Evolutionary conservation across 192 early-diverging fungal species (phyloP).

Genomic region (Lunasporangiospora selenospora): DNA sequence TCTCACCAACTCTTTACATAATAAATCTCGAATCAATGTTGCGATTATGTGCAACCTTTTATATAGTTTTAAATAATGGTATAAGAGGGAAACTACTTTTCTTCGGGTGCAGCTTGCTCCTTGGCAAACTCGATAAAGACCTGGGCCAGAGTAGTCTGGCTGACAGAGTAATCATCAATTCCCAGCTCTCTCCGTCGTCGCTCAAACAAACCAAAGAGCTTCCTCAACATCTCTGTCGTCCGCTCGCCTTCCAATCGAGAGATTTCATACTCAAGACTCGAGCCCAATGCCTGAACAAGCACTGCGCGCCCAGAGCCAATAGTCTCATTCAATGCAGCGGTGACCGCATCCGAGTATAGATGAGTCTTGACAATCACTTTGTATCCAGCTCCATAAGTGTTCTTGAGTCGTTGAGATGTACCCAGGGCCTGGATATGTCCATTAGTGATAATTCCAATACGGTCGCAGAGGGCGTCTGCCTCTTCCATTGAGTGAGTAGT

Average conservation of each 20-base stretch:
- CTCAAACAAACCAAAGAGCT: slow-evolving; percentile 58
- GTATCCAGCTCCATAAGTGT: slow-evolving; percentile 55
- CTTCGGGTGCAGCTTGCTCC: slow-evolving; percentile 45
- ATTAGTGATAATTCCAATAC: slow-evolving; percentile 56
- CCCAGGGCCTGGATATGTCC: slow-evolving; percentile 53
- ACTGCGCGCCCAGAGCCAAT: slow-evolving; percentile 24
- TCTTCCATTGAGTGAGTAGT: slow-evolving; percentile 53
- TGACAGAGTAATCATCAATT: slow-evolving; percentile 62
- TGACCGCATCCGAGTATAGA: slow-evolving; percentile 11
- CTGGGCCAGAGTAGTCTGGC: slow-evolving; percentile 65
- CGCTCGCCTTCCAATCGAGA: slow-evolving; percentile 25
- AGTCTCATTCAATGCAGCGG: slow-evolving; percentile 9
- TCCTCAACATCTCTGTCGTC: slow-evolving; percentile 49
- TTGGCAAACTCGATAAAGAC: slow-evolving; percentile 71
- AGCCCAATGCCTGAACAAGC: slow-evolving; percentile 41
- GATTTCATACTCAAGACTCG: slow-evolving; percentile 51
- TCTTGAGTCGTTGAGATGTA: slow-evolving; percentile 58
- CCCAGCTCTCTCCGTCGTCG: slow-evolving; percentile 24
- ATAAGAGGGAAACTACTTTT: slow-evolving; percentile 2
- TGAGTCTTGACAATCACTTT: slow-evolving; percentile 48
- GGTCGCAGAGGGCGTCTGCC: slow-evolving; percentile 54
- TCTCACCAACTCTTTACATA: neutral
- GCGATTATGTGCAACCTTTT: neutral
- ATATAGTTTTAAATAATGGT: neutral
- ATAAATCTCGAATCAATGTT: neutral